Base-by-base conservation (phyloP, 768 basidiomycete genomes). In the Galerina marginata region DNA sequence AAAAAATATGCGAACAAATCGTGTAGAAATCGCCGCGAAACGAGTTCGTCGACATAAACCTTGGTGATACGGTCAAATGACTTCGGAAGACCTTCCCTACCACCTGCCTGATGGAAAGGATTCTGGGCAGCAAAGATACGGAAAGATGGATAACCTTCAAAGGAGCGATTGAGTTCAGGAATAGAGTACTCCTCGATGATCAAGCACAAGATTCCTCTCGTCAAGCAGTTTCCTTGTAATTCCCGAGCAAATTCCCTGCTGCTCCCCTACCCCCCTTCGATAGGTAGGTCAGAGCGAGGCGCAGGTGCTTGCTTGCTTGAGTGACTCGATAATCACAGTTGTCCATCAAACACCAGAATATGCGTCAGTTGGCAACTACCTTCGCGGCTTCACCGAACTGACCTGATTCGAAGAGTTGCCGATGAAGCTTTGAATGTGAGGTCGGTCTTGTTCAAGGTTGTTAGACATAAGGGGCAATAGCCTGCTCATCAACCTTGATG, bases 11-110 rank as follows among this genome's bases (percentile, higher is more conserved):
- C 36, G 80, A 83, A 66, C 91, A 96, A 59, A 98, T 89, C 20
- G 89, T 75, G 45, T 89, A 79, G 54, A 97, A 80, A 74, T 99
- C 97, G 36, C 83, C 75, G 0, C 20, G 88, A 72, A 1, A 88
- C 85, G 39, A 99, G 84, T 66, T 96, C 93, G 66, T 95, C 88
- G 48, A 98, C 77, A 70, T 95, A 95, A 42, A 99, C 97, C 72
- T 95, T 96, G n/a, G 94, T 98, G 77, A 99, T 99, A 14, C 97
- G 89, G 73, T 99, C 81, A 77, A 97, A 99, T 0, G 97, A 99
- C 70, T 94, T 96, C 0, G 97, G 97, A 6, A 99, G 83, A 16
- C 97, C 97, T 74, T 99, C 99, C 39, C 97, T 87, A 14, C 96
- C 96, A 55, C 97, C 96, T 25, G 97, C 97, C 79, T 99, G 97